Conservation (phyloP, 108 stramenopile genomes). For the Schizochytrium sp. region DNA sequence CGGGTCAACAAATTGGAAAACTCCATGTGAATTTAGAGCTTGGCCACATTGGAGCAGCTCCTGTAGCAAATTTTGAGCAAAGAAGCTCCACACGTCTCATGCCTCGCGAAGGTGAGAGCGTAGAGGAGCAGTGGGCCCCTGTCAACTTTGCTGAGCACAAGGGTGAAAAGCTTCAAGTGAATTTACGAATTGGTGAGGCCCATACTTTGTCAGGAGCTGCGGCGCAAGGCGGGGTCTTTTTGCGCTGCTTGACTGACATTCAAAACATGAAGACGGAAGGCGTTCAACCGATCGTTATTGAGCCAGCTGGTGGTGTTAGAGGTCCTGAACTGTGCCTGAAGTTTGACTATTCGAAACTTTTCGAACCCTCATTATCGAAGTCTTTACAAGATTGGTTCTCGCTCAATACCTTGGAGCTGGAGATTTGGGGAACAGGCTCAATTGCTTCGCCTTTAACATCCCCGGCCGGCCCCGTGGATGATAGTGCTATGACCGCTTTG, state of each 20-base stretch:
- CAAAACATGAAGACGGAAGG: neutral
- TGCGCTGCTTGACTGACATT: slow-evolving; percentile 35
- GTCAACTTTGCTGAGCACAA: slow-evolving; percentile 35
- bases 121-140: slow-evolving; percentile 29
- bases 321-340: neutral
- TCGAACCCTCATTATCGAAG: neutral
- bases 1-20: neutral
- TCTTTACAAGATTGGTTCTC: neutral
- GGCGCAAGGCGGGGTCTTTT: slow-evolving; percentile 17
- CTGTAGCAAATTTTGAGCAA: slow-evolving; percentile 29
- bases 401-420: neutral
- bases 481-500: neutral
- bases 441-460: neutral
- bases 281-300: neutral
- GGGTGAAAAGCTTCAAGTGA: neutral
- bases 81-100: neutral
- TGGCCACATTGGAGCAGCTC: neutral
- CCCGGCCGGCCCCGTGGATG: neutral
- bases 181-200: neutral
- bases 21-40: slow-evolving; percentile 1
- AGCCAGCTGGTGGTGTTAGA: slow-evolving; percentile 6
- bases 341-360: neutral
- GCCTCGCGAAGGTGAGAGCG: neutral
- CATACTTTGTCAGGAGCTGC: neutral
- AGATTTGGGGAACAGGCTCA: slow-evolving; percentile 14